These are phyloP conservation scores for Melocanna baccifera DNA, from an alignment of 176 grass and related monocot species.

Conservation along the genomic window DNA sequence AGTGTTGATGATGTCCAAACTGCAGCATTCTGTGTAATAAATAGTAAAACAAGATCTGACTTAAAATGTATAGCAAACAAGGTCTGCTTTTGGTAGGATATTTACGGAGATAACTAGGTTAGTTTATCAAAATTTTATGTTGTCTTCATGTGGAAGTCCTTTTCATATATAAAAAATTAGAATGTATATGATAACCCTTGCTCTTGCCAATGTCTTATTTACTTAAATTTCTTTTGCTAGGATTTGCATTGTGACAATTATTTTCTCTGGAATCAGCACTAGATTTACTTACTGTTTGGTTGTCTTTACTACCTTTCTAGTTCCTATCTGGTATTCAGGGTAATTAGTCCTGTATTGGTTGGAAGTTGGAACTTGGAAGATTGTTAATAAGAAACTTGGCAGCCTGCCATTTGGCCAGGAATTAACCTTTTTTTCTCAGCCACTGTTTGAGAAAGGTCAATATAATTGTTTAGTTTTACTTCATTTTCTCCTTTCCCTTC, in stretches of 20 bases:
- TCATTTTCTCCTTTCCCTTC: not conserved
- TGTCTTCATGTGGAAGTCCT: not conserved
- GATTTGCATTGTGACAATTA: not conserved
- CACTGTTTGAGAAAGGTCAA: not conserved
- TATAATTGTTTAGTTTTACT: not conserved
- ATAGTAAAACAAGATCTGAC: not conserved
- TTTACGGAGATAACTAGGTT: not conserved
- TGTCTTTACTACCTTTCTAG: not conserved
- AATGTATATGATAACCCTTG: not conserved
- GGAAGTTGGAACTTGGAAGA: not conserved
- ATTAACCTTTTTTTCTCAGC: not conserved
- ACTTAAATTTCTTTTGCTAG: not conserved
- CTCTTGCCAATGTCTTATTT: not conserved
- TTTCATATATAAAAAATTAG: not conserved
- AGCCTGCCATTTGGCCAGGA: not conserved
- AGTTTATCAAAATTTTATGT: not conserved
- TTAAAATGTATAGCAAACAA: not conserved
- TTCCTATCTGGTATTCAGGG: not conserved
- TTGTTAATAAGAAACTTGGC: not conserved
- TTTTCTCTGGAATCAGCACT: not conserved
- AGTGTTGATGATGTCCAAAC: conserved; percentile 13
- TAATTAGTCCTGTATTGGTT: not conserved
- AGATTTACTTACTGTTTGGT: not conserved
- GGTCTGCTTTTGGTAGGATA: not conserved
- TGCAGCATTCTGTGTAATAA: not conserved